Percentiles rank a stretch among this genome's conserved stretches.
These are phyloP conservation scores for Coemansia aciculifera DNA, from an alignment of 192 early-diverging fungal genomes.

Conservation along the genomic window DNA sequence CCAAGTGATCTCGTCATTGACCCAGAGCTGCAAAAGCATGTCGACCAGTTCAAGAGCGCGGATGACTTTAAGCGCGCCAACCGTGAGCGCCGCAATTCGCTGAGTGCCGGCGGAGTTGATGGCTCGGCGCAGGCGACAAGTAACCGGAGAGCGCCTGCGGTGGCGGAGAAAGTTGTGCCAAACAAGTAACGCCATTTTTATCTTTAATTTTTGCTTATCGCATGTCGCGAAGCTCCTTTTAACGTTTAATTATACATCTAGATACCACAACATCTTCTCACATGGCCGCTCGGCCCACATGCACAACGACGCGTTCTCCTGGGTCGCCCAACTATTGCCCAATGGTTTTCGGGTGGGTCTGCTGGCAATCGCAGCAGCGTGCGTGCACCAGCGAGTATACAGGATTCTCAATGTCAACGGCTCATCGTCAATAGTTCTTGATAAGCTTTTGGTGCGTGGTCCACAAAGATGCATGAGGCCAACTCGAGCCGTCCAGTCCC, in stretches of 20 bases:
- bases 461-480: background rate
- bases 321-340: background rate
- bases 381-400: background rate
- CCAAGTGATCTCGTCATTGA: conserved; percentile 62
- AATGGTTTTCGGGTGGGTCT: background rate
- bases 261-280: background rate
- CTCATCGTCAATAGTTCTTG: background rate
- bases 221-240: background rate
- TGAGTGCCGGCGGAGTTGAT: conserved; percentile 11
- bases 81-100: conserved; percentile 41
- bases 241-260: background rate
- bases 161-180: conserved; percentile 32
- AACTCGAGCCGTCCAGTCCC: background rate
- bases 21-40: conserved; percentile 56
- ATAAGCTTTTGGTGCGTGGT: background rate
- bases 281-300: background rate
- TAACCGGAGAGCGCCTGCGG: conserved; percentile 47
- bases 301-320: background rate
- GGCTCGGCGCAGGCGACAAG: conserved; percentile 22
- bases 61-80: conserved; percentile 60
- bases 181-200: background rate
- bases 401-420: background rate
- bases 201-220: background rate
- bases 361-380: background rate
- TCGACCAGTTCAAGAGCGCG: conserved; percentile 65